Evolutionary conservation across 148 eudicot genomes (phyloP), one percentile per base, ranked within the genome.

Genomic region (Agrostemma githago): DNA sequence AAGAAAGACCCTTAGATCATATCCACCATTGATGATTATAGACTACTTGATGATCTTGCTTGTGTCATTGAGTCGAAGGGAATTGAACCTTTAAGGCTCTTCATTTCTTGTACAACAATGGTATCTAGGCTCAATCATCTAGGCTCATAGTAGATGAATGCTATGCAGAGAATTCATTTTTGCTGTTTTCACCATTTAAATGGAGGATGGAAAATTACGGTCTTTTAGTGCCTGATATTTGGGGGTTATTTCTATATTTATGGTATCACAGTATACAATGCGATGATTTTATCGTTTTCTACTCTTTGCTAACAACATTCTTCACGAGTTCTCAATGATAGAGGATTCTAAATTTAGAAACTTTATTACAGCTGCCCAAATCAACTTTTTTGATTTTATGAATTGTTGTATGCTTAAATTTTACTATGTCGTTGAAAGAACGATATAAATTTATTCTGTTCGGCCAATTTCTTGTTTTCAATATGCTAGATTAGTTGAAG

Each of bases 401-500:
- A 37, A 26, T 63, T 34, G n/a, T 63, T 34, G n/a, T 63, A 26
- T 26, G 62, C 11, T 63, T 63, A 5, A 37, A 14, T 8, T 63
- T 8, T 37, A n/a, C n/a, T n/a, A 63, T 64, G 15, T 37, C 12
- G 19, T 42, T 38, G 68, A 16, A 64, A 37, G 68, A 19, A 67
- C 4, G 9, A 12, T 44, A 42, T 42, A 16, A 40, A 26, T 20
- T 20, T 5, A 60, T 60, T 12, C 56, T 66, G 42, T 70, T 66
- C 43, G 62, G 43, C 51, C 51, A 15, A 15, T 41, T 65, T 73
- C 53, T 6, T 41, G 19, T 66, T 21, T 40, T 38, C 8, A 21
- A 57, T n/a, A 38, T 71, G 59, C 62, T 73, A 80, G 79, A 59
- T 37, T 70, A 37, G 54, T 44, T 73, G 19, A 75, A 44, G 73